Evolutionary conservation across 2,329 filamentous ascomycete genomes (phyloP).

Genomic region (Kalmusia sp.): DNA sequence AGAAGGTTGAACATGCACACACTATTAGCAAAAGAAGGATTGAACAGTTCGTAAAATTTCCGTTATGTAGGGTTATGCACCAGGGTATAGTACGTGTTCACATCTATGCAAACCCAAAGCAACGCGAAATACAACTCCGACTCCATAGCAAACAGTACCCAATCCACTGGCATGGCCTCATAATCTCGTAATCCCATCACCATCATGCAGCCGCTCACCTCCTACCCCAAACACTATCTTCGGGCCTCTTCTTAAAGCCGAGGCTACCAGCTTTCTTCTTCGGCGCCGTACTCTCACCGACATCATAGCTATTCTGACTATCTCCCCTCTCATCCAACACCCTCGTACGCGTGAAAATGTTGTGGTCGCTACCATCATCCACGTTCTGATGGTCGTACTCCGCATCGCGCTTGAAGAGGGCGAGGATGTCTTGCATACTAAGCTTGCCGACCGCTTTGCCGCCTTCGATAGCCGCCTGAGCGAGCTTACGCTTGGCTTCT

Average conservation of each 20-base stretch:
- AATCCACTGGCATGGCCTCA: neutral
- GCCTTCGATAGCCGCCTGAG: conserved; percentile 89
- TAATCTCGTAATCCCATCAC: neutral
- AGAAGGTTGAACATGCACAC: no score
- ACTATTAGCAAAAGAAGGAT: no score
- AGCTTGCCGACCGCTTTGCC: conserved; percentile 82
- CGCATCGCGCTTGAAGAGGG: conserved; percentile 79
- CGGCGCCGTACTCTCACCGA: conserved; percentile 23
- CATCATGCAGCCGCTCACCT: conserved; percentile 29
- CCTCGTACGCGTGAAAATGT: conserved; percentile 44
- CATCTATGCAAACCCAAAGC: neutral
- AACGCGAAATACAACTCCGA: no score
- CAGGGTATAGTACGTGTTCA: no score
- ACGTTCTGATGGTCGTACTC: conserved; percentile 57
- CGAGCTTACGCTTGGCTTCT: conserved; percentile 89
- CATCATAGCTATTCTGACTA: neutral
- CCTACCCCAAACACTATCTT: conserved; percentile 52
- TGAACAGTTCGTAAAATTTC: no score
- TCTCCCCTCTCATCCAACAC: conserved; percentile 30
- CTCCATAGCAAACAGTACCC: no score
- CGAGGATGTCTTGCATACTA: conserved; percentile 90
- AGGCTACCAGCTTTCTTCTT: conserved; percentile 40
- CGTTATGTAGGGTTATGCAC: no score
- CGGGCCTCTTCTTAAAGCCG: conserved; percentile 33
- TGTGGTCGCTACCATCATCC: conserved; percentile 41